These are phyloP conservation scores for Phialocephala sp. DNA, from an alignment of 2,329 filamentous ascomycete species.

Conservation along the genomic window DNA sequence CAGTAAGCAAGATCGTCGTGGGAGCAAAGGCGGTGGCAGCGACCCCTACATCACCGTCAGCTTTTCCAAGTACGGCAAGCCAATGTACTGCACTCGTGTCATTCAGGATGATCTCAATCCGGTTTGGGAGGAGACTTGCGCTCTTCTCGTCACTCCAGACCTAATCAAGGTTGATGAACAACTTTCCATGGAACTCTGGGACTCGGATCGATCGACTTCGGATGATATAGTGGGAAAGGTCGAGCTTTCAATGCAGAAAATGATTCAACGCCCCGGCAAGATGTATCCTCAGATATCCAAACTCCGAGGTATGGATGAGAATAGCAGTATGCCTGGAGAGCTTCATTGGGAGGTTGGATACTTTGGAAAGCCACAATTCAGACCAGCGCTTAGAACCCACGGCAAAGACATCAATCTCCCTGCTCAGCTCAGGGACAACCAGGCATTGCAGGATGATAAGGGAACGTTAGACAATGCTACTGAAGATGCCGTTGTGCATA, in stretches of 20 bases:
- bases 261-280: conserved; percentile 90
- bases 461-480: conserved; percentile 73
- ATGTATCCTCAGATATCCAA: conserved; percentile 92
- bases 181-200: conserved; percentile 93
- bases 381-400: conserved; percentile 82
- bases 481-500: conserved; percentile 86
- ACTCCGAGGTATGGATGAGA: conserved; percentile 81
- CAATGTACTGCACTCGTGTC: conserved; percentile 95
- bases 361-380: conserved; percentile 89
- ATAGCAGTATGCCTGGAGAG: conserved; percentile 88
- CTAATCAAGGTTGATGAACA: conserved; percentile 94
- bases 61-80: conserved; percentile 96
- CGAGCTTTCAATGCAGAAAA: conserved; percentile 89
- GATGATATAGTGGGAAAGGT: conserved; percentile 97
- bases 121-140: conserved; percentile 86
- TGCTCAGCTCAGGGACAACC: conserved; percentile 72
- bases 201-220: conserved; percentile 88
- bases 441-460: conserved; percentile 86
- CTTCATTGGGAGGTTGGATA: conserved; percentile 96
- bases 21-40: conserved; percentile 83
- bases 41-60: conserved; percentile 95
- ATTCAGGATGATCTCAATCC: conserved; percentile 95
- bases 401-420: conserved; percentile 83
- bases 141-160: conserved; percentile 84
- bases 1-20: conserved; percentile 87